phyloP scores from a whole-genome alignment of 441 rosid species.

The Erysimum cheiri region DNA sequence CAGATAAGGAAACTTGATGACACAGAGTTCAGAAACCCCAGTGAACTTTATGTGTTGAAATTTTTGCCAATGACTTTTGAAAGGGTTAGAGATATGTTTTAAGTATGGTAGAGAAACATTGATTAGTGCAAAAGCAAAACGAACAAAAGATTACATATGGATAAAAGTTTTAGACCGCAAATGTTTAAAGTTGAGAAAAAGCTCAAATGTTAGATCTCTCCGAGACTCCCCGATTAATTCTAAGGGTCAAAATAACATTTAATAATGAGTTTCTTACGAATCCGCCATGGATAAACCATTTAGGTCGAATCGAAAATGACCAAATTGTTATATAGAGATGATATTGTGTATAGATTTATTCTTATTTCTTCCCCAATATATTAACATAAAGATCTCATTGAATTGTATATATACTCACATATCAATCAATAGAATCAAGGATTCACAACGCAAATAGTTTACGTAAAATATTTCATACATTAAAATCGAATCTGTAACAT shows the following conservation, averaged over 20 bases:
- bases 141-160: no score
- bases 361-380: background rate
- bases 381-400: background rate
- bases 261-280: background rate
- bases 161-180: no score
- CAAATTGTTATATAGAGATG: background rate
- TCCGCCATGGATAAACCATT: background rate
- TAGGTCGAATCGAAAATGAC: background rate
- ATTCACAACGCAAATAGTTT: background rate
- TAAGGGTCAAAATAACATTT: background rate
- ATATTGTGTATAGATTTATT: background rate
- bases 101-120: background rate
- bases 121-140: background rate
- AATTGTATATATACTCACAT: background rate
- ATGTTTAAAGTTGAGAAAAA: background rate
- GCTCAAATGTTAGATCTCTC: background rate
- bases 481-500: background rate
- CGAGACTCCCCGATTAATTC: background rate
- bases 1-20: slow-evolving; percentile 89
- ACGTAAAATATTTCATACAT: background rate
- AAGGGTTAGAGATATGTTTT: background rate
- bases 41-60: background rate
- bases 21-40: slow-evolving; percentile 87
- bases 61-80: background rate
- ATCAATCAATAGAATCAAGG: background rate